Percentiles rank a stretch among this genome's conserved stretches.
phyloP scores from a whole-genome alignment of 2,329 filamentous ascomycete species.

The Colletotrichum sp. region DNA sequence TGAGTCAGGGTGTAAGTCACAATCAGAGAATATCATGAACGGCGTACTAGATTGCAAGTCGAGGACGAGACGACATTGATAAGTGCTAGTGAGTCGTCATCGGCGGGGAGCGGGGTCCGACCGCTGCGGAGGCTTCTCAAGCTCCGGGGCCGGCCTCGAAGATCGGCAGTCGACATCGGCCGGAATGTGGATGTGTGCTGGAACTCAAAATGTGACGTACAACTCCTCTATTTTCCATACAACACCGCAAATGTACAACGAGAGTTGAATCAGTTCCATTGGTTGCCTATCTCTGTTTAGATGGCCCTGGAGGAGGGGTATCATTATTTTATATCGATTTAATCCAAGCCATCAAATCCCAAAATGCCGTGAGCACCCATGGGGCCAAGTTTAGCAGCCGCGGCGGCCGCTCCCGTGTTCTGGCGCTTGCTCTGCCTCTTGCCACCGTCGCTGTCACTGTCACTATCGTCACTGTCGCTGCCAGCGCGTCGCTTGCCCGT shows the following conservation, averaged over 20 bases:
- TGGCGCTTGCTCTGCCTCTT: constrained; percentile 51
- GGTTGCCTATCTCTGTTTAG: background rate
- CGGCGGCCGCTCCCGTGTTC: constrained; percentile 42
- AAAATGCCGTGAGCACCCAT: constrained; percentile 58
- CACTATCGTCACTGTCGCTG: constrained; percentile 50
- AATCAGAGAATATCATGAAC: background rate
- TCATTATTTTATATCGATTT: constrained; percentile 18
- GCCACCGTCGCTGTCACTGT: constrained; percentile 49
- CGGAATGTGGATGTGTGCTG: background rate
- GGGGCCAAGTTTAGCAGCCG: constrained; percentile 51
- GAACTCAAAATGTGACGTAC: background rate
- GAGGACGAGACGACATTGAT: background rate
- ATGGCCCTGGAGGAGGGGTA: constrained; percentile 17
- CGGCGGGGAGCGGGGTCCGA: constrained; percentile 17
- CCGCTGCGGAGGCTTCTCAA: background rate
- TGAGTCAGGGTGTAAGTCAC: background rate
- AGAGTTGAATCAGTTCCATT: constrained; percentile 1
- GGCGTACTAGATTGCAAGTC: background rate
- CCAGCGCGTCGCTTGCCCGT: constrained; percentile 52
- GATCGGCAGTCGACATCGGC: background rate
- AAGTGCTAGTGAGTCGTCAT: constrained; percentile 5
- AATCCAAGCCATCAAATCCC: constrained; percentile 54
- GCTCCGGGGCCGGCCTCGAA: background rate
- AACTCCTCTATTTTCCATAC: background rate
- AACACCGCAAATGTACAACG: background rate